These are phyloP conservation scores for Malbranchea zuffiana DNA, from an alignment of 2,329 filamentous ascomycete species.

Conservation along the genomic window DNA sequence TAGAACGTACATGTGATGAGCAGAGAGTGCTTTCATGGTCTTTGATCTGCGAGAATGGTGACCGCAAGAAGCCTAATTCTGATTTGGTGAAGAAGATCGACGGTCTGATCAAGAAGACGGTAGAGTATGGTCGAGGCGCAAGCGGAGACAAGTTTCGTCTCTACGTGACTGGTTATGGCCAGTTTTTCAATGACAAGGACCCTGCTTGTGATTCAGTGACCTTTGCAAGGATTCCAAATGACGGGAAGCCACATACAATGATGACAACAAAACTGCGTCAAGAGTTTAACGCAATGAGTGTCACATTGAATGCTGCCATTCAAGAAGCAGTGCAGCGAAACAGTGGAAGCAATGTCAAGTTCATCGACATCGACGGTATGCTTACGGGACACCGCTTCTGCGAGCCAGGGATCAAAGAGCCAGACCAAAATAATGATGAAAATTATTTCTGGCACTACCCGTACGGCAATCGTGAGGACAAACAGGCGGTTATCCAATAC, in stretches of 20 bases:
- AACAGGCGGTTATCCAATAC: background rate
- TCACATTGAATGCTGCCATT: background rate
- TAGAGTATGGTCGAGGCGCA: no score
- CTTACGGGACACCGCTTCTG: background rate
- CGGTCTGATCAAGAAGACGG: no score
- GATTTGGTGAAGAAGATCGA: no score
- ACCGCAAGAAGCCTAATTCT: no score
- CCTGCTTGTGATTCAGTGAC: slow-evolving; percentile 1
- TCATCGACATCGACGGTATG: slow-evolving; percentile 11
- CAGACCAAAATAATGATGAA: background rate
- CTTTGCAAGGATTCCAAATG: slow-evolving; percentile 1
- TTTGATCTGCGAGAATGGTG: no score
- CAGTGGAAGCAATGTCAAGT: slow-evolving; percentile 2
- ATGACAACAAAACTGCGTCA: background rate
- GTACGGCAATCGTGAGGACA: background rate
- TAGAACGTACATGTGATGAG: no score
- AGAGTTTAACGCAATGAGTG: slow-evolving; percentile 1
- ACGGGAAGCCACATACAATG: background rate
- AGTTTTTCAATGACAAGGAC: no score
- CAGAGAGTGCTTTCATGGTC: no score
- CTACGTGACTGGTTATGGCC: no score
- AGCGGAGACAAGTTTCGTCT: no score
- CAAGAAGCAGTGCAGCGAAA: background rate
- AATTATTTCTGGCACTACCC: background rate
- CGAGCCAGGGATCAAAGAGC: background rate